These are phyloP conservation scores for Cyberlindnera petersonii DNA, from an alignment of 805 yeast genomes.

Conservation along the genomic window DNA sequence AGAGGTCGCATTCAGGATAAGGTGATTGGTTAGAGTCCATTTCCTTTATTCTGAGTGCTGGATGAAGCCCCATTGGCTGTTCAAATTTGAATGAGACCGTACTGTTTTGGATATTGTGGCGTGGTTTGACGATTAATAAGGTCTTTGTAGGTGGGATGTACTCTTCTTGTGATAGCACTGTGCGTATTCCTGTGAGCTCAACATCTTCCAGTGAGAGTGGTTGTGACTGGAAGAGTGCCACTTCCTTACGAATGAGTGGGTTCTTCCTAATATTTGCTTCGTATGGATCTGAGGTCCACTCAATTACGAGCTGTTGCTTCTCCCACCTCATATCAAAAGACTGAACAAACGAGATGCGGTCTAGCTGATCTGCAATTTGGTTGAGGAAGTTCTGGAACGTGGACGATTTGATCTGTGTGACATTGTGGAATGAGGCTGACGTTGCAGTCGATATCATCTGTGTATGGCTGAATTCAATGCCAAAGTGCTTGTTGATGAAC, in stretches of 20 bases:
- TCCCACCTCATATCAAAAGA: constrained; percentile 21
- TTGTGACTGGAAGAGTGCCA: constrained; percentile 23
- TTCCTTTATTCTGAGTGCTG: constrained; percentile 25
- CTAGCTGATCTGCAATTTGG: constrained; percentile 13
- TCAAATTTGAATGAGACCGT: constrained; percentile 14
- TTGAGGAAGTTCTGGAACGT: constrained; percentile 19
- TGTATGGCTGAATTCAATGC: constrained; percentile 12
- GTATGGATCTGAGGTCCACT: constrained; percentile 23
- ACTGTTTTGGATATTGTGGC: constrained; percentile 15
- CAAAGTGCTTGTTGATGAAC: constrained; percentile 13
- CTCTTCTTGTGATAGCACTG: constrained; percentile 15
- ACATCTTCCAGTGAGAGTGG: constrained; percentile 16
- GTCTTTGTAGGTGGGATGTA: constrained; percentile 24
- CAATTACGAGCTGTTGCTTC: constrained; percentile 10
- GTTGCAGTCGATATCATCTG: constrained; percentile 22
- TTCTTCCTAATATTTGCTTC: constrained; percentile 14
- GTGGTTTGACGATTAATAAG: constrained; percentile 22
- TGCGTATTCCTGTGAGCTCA: constrained; percentile 24
- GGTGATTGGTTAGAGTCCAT: constrained; percentile 11
- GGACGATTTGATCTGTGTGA: constrained; percentile 16
- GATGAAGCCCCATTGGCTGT: constrained; percentile 37
- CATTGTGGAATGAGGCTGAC: constrained; percentile 21
- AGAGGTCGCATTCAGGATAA: constrained; percentile 38
- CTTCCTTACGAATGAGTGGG: constrained; percentile 19
- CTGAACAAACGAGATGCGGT: constrained; percentile 20